Percentiles rank a stretch among this genome's conserved stretches.
Evolutionary conservation across 352 stramenopile genomes (phyloP).

Genomic region (Blastocystis sp.): DNA sequence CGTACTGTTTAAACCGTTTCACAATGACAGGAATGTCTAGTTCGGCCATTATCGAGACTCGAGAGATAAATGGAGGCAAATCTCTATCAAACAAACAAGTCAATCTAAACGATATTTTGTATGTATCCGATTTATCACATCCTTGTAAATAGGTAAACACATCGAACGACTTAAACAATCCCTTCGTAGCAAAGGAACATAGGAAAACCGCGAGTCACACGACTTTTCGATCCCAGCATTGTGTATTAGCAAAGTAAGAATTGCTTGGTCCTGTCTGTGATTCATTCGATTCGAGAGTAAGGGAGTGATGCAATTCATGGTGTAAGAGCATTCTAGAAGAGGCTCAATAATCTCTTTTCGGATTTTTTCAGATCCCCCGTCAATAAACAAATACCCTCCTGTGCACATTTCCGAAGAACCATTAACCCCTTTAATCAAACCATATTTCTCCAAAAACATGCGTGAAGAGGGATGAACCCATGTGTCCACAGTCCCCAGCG

Average conservation of each 20-base stretch:
- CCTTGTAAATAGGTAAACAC: not conserved
- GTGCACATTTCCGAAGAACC: not conserved
- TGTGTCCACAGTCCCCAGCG: not conserved
- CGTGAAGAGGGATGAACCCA: not conserved
- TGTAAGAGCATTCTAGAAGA: not conserved
- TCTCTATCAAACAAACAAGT: not conserved
- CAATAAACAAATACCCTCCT: not conserved
- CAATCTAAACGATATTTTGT: not conserved
- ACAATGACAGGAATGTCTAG: slow-evolving; percentile 28
- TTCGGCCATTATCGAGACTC: not conserved
- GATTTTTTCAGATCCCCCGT: not conserved
- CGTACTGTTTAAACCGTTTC: slow-evolving; percentile 26
- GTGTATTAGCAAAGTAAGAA: not conserved
- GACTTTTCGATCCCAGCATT: not conserved
- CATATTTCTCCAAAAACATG: not conserved
- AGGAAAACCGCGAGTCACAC: not conserved
- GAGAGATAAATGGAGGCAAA: not conserved
- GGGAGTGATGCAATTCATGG: not conserved
- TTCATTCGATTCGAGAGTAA: not conserved
- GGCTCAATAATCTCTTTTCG: not conserved
- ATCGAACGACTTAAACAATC: not conserved
- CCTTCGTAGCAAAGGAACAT: not conserved
- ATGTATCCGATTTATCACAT: not conserved
- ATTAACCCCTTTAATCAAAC: not conserved
- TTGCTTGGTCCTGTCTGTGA: not conserved